Evolutionary conservation across 75 land plant species (phyloP).

Genomic region (Selaginella moellendorffii): DNA sequence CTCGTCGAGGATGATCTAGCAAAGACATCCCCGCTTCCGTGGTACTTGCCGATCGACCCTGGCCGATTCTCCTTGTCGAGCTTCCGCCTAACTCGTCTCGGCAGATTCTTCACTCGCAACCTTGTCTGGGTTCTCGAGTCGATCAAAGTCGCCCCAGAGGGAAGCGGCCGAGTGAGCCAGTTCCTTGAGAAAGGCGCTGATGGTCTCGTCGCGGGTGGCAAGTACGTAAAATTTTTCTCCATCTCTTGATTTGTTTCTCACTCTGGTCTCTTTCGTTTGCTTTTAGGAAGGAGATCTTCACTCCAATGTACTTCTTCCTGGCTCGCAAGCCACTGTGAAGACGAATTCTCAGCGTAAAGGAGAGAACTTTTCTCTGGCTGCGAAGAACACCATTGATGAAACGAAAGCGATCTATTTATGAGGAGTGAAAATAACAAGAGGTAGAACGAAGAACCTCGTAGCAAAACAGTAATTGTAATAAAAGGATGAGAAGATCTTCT

Average conservation of each 20-base stretch:
- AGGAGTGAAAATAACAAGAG: too few species aligned
- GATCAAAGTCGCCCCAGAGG: slow-evolving; percentile 66
- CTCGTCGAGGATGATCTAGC: slow-evolving; percentile 93
- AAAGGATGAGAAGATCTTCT: too few species aligned
- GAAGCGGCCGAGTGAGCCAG: slow-evolving; percentile 70
- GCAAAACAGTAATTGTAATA: too few species aligned
- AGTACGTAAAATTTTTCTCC: slow-evolving; percentile 30
- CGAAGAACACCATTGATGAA: too few species aligned
- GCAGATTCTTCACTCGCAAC: slow-evolving; percentile 75
- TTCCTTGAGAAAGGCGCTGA: slow-evolving; percentile 91
- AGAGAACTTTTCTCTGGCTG: too few species aligned
- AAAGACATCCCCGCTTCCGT: slow-evolving; percentile 54
- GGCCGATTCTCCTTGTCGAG: slow-evolving; percentile 55
- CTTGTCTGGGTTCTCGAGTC: slow-evolving; percentile 59
- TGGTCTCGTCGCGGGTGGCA: slow-evolving; percentile 85
- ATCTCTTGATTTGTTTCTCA: background rate
- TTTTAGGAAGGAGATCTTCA: slow-evolving; percentile 85
- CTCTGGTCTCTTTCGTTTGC: background rate
- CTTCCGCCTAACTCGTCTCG: slow-evolving; percentile 68
- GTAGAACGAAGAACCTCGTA: too few species aligned
- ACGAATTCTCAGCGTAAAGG: too few species aligned
- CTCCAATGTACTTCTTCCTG: slow-evolving; percentile 86
- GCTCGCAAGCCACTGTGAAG: slow-evolving; percentile 72
- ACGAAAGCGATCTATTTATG: too few species aligned
- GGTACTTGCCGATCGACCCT: slow-evolving; percentile 84